Conservation (phyloP, 768 basidiomycete genomes). For the Clavaria fumosa region DNA sequence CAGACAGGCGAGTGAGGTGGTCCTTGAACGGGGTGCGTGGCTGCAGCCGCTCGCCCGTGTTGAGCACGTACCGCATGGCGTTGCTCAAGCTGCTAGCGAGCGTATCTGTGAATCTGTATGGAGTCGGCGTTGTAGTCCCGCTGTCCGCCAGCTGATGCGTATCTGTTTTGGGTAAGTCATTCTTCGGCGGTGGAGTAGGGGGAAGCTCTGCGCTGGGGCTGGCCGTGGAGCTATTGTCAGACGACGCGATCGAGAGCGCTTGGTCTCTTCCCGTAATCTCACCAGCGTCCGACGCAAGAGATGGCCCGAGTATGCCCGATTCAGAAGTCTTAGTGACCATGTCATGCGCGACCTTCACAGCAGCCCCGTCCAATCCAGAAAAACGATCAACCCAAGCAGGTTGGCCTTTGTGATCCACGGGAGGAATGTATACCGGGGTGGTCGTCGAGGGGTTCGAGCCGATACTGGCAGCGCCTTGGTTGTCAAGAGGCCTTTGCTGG, state of each 20-base stretch:
- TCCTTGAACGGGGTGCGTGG: constrained; percentile 24
- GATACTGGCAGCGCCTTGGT: too few species aligned
- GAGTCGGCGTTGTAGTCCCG: constrained; percentile 9
- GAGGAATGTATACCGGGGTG: constrained; percentile 38
- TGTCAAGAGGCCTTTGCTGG: constrained; percentile 31
- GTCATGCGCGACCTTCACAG: constrained; percentile 32
- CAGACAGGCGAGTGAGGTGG: constrained; percentile 35
- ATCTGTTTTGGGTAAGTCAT: constrained; percentile 13
- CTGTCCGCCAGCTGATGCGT: neutral
- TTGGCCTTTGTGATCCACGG: constrained; percentile 36
- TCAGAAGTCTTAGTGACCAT: constrained; percentile 20
- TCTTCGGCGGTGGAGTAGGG: constrained; percentile 17
- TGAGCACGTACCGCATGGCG: constrained; percentile 47
- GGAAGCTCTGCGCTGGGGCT: constrained; percentile 11
- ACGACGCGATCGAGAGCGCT: constrained; percentile 26
- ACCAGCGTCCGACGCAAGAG: constrained; percentile 9
- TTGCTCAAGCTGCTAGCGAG: constrained; percentile 37
- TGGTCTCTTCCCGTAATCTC: constrained; percentile 18
- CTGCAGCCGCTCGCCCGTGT: constrained; percentile 18
- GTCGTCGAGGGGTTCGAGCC: constrained; percentile 7
- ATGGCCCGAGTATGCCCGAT: constrained; percentile 17
- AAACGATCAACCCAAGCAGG: too few species aligned
- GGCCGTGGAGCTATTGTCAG: constrained; percentile 25
- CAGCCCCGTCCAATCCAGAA: constrained; percentile 36
- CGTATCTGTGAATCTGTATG: constrained; percentile 30